Base-by-base conservation (phyloP, 805 yeast genomes). In the Ogataea paradorogensis region DNA sequence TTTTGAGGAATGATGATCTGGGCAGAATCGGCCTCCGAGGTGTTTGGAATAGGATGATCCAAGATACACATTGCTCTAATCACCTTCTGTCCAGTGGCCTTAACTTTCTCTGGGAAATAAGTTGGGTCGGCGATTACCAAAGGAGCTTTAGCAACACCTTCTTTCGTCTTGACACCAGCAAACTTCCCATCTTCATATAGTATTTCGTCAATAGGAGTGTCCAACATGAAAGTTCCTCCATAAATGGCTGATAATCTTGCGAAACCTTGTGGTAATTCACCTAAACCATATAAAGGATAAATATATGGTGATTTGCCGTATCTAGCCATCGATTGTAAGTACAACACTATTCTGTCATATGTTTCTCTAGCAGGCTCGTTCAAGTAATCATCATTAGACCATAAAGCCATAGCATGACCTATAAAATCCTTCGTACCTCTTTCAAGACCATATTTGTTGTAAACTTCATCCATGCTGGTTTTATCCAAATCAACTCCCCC, bases 251-350 rank as follows among this genome's bases (percentile, higher is more conserved):
- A 82, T 46, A 93, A 77, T 62, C 99, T 78, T 9, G 98, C 97
- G 70, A 93, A 93, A 7, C 97, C 99, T 68, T 93, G 99, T n/a
- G 99, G 99, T 45, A 93, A 73, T 65, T 93, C 99, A 37, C 99
- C 99, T 43, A 93, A 74, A 7, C 99, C 99, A 59, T 93, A 93
- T 56, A 91, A 71, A 33, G 99, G 99, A 61, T 93, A 93, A 46
- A 93, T 76, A 62, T 93, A 93, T 9, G 99, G 99, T 7, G 96
- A 86, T 66, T 90, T 90, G 43, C 99, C 98, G 64, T 85, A 93
- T 55, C 93, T 80, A 21, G 96, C 93, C 45, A 93, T 95, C 10
- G 95, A 85, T 53, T 86, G 87, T 33, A 87, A 82, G 58, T 93
- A 93, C 45, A 93, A 73, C 35, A 85, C 65, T 40, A 93, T 79